Percentiles rank a stretch among this genome's conserved stretches.
These are phyloP conservation scores for Kernera saxatilis DNA, from an alignment of 345 rosid genomes.

Conservation along the genomic window DNA sequence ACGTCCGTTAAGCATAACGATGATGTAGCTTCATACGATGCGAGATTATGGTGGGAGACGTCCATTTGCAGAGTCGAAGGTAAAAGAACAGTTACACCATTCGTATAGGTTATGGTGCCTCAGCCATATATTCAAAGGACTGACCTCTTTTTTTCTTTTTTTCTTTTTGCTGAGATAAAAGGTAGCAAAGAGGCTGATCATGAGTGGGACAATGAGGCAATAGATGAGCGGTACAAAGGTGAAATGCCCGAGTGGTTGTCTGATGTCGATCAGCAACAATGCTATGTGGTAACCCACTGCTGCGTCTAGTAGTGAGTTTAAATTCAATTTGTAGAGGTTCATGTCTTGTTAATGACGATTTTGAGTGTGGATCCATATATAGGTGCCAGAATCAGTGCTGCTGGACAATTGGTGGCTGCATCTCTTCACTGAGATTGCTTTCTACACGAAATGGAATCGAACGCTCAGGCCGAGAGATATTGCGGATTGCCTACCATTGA, in stretches of 20 bases:
- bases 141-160: too few species aligned
- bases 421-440: background rate
- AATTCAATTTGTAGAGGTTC: background rate
- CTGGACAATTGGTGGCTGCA: background rate
- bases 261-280: background rate
- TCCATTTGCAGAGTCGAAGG: background rate
- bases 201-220: background rate
- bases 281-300: background rate
- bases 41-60: background rate
- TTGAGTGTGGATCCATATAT: background rate
- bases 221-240: background rate
- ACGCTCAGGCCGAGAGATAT: background rate
- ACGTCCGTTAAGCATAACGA: too few species aligned
- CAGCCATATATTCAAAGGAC: too few species aligned
- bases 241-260: background rate
- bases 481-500: background rate
- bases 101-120: too few species aligned
- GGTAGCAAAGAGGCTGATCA: background rate
- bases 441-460: background rate
- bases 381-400: background rate
- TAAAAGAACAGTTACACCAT: background rate
- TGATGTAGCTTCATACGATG: too few species aligned
- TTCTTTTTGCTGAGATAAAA: too few species aligned
- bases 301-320: background rate
- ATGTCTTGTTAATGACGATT: background rate